A percentile compares a stretch with the other conserved stretches of the same genome.
phyloP scores from a whole-genome alignment of 345 rosid genomes.

The Cardamine occulta region DNA sequence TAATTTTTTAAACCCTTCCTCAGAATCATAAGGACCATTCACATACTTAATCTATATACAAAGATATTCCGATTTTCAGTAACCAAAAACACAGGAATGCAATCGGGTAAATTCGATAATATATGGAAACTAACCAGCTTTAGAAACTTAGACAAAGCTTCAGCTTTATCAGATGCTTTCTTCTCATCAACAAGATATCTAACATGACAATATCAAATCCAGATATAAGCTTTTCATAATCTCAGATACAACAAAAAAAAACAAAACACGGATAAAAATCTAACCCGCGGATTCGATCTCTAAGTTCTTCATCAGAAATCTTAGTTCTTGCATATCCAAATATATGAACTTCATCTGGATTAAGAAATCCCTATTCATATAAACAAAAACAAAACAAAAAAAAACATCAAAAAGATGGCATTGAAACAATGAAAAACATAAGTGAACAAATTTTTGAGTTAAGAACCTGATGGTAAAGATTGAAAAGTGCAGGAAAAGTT shows the following conservation, averaged over 20 bases:
- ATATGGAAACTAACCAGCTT: slow-evolving; percentile 64
- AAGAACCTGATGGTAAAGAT: slow-evolving; percentile 80
- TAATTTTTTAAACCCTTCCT: slow-evolving; percentile 76
- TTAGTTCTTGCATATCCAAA: slow-evolving; percentile 95
- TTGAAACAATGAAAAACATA: not conserved
- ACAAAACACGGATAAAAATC: not conserved
- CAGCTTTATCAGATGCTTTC: slow-evolving; percentile 48
- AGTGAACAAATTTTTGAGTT: not conserved
- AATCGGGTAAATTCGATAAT: slow-evolving; percentile 12
- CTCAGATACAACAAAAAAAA: not conserved
- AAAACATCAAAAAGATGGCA: not conserved
- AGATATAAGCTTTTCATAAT: not conserved
- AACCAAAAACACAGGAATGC: not conserved
- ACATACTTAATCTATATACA: slow-evolving; percentile 84
- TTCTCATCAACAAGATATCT: slow-evolving; percentile 70
- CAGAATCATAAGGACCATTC: slow-evolving; percentile 80
- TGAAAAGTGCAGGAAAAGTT: slow-evolving; percentile 93
- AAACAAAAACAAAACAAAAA: not conserved
- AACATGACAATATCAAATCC: slow-evolving; percentile 28
- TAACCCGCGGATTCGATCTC: slow-evolving; percentile 71
- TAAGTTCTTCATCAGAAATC: slow-evolving; percentile 75
- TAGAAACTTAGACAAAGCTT: slow-evolving; percentile 62
- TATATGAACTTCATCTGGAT: slow-evolving; percentile 71
- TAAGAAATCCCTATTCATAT: slow-evolving; percentile 69
- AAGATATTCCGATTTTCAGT: slow-evolving; percentile 6